phyloP scores from a whole-genome alignment of 352 stramenopile species.

The Thalassiosira oceanica region DNA sequence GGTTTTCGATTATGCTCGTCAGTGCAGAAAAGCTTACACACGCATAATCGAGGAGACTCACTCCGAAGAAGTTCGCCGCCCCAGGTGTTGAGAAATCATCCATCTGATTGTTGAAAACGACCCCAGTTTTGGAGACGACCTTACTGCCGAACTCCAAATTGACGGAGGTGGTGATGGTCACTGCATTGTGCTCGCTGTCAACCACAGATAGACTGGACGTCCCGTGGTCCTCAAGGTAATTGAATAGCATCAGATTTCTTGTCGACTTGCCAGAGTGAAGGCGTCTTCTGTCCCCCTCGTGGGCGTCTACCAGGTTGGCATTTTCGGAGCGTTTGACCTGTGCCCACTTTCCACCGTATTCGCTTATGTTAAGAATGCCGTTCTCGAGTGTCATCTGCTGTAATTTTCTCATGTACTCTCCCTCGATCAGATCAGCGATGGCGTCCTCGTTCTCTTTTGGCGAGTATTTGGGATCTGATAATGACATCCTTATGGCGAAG shows the following conservation, averaged over 20 bases:
- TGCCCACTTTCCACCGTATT: constrained; percentile 68
- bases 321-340: constrained; percentile 51
- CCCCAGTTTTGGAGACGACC: constrained; percentile 63
- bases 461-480: constrained; percentile 69
- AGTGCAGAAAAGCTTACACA: too few relatives aligned
- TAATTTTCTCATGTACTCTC: constrained; percentile 63
- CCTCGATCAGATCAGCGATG: constrained; percentile 51
- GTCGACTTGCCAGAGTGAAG: background rate
- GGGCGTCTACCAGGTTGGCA: constrained; percentile 18
- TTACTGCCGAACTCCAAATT: constrained; percentile 73
- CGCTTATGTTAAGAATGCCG: constrained; percentile 30
- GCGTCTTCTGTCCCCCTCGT: constrained; percentile 60
- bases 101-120: constrained; percentile 80
- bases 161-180: constrained; percentile 69
- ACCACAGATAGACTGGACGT: constrained; percentile 73
- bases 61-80: constrained; percentile 61
- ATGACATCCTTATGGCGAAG: constrained; percentile 76
- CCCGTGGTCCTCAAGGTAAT: constrained; percentile 76
- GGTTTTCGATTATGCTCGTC: too few relatives aligned
- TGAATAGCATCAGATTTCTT: constrained; percentile 43
- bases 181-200: constrained; percentile 72
- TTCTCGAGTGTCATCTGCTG: constrained; percentile 42
- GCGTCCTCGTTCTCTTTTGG: constrained; percentile 39
- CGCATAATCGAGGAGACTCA: too few relatives aligned
- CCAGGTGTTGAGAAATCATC: constrained; percentile 76